phyloP scores from a whole-genome alignment of 345 rosid genomes.

The Theobroma cacao region DNA sequence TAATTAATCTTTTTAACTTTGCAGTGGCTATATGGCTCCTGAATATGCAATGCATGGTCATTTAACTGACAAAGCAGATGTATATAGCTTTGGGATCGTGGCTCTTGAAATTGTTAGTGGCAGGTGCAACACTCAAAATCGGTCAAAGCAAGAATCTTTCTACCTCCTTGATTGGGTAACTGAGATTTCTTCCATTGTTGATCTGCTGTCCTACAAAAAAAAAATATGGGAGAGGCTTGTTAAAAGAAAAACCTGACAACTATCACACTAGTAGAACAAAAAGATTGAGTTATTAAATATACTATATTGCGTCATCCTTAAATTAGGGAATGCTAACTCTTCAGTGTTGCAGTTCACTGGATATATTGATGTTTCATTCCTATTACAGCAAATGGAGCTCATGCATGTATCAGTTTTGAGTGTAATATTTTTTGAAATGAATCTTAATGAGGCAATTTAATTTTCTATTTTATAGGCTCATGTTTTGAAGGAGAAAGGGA shows the following conservation, averaged over 20 bases:
- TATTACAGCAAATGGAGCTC: background rate
- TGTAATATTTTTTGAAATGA: background rate
- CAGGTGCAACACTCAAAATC: conserved; percentile 33
- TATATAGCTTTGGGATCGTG: conserved; percentile 56
- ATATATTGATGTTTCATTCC: background rate
- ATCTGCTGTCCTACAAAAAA: background rate
- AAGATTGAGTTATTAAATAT: background rate
- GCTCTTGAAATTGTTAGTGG: conserved; percentile 53
- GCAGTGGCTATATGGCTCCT: conserved; percentile 58
- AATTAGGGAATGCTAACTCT: background rate
- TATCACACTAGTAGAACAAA: background rate
- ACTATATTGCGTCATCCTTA: background rate
- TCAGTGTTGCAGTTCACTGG: background rate
- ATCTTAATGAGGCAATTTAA: background rate
- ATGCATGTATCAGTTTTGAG: background rate
- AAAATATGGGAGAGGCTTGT: background rate
- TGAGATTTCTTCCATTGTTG: background rate
- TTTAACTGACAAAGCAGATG: conserved; percentile 54
- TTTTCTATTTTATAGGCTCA: conserved; percentile 23
- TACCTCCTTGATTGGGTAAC: conserved; percentile 58
- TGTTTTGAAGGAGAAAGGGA: conserved; percentile 36
- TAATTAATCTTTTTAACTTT: background rate
- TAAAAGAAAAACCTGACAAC: background rate
- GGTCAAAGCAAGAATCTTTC: conserved; percentile 28
- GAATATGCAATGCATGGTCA: conserved; percentile 62